Conservation (phyloP, 345 rosid species). For the Salix dunnii region DNA sequence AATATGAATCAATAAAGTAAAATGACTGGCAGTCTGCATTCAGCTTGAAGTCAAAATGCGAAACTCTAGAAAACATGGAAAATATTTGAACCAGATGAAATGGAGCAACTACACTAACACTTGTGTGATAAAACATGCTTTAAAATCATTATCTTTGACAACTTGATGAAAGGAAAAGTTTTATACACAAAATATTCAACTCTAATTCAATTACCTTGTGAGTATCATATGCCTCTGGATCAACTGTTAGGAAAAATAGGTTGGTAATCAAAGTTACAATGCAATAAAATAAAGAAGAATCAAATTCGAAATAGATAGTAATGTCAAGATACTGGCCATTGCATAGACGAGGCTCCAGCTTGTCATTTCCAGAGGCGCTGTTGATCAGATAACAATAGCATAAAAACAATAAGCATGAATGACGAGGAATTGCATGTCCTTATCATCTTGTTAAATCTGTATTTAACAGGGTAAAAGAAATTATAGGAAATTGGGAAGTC, state of each 20-base stretch:
- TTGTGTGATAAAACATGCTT: no score
- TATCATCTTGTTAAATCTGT: background rate
- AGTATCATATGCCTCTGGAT: constrained; percentile 57
- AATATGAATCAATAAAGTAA: background rate
- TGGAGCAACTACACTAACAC: background rate
- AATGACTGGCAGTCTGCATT: background rate
- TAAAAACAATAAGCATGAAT: background rate
- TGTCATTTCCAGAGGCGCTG: constrained; percentile 70
- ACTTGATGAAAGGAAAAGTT: no score
- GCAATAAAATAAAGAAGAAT: background rate
- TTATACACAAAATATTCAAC: no score
- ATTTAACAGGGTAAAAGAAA: background rate
- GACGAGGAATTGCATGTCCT: background rate
- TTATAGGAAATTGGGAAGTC: background rate
- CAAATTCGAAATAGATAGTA: background rate
- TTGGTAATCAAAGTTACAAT: constrained; percentile 10
- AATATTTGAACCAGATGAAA: background rate
- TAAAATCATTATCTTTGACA: no score
- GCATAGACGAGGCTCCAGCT: constrained; percentile 51
- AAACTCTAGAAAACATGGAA: background rate
- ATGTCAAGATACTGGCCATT: constrained; percentile 50
- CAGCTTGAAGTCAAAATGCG: background rate
- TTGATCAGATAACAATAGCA: background rate
- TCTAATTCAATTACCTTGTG: constrained; percentile 54
- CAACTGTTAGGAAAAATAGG: constrained; percentile 47